Percentiles rank a stretch among this genome's conserved stretches.
Evolutionary conservation across 163 green algal species (phyloP).

Genomic region (Scenedesmus sp.): DNA sequence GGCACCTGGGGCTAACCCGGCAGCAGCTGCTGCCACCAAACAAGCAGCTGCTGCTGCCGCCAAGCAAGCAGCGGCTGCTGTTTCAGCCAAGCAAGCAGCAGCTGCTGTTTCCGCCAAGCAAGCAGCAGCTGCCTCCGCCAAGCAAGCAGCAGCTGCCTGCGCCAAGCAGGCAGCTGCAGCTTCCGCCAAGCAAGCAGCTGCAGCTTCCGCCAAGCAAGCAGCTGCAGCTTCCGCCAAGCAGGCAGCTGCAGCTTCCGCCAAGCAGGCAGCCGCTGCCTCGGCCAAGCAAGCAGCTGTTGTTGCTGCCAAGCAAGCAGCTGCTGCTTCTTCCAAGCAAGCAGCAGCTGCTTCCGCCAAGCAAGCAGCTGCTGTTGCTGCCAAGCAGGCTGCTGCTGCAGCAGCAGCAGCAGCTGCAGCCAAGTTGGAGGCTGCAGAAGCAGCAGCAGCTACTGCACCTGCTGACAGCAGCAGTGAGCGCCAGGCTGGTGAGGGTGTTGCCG

Average conservation of each 20-base stretch:
- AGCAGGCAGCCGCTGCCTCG: not conserved
- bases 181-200: not conserved
- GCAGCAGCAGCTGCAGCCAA: not conserved
- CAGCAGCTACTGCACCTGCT: not conserved
- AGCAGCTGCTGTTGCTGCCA: not conserved
- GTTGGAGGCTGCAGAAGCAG: not conserved
- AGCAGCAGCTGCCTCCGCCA: not conserved
- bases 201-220: not conserved
- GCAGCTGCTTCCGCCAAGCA: not conserved
- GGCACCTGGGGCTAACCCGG: not conserved
- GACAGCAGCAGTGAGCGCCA: slow-evolving; percentile 41
- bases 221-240: not conserved
- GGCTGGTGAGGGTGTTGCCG: not conserved
- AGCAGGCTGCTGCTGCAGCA: not conserved
- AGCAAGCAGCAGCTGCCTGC: not conserved
- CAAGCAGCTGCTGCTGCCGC: not conserved
- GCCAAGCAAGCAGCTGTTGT: not conserved
- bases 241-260: not conserved
- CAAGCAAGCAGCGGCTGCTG: not conserved
- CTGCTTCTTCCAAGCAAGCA: not conserved
- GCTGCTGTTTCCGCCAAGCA: not conserved
- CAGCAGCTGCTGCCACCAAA: not conserved
- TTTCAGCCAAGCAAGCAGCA: not conserved
- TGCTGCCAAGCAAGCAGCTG: not conserved
- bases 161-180: not conserved